Conservation (phyloP, 2,329 filamentous ascomycete genomes). For the Cladosporium phlei region DNA sequence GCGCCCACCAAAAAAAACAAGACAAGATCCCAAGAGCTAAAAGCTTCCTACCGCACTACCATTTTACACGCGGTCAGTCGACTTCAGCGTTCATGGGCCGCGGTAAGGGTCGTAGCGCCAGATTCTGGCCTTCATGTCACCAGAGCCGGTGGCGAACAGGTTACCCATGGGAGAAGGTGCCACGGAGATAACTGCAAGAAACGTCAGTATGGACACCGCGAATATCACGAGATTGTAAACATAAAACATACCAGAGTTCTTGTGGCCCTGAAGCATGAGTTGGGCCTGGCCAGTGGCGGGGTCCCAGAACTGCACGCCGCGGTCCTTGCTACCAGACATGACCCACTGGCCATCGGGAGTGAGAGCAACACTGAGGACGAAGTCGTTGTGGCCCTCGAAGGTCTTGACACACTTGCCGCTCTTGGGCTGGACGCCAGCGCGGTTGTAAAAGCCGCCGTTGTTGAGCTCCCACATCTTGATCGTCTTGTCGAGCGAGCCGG, state of each 20-base stretch:
- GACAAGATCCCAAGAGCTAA: too few relatives aligned
- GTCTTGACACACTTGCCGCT: constrained; percentile 92
- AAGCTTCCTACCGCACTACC: too few relatives aligned
- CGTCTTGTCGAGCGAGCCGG: constrained; percentile 91
- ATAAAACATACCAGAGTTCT: constrained; percentile 74
- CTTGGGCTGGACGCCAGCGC: constrained; percentile 55
- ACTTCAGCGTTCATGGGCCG: constrained; percentile 8
- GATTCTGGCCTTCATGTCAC: constrained; percentile 95
- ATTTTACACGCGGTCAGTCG: too few relatives aligned
- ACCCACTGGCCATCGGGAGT: constrained; percentile 95
- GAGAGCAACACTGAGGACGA: constrained; percentile 90
- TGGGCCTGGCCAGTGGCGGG: constrained; percentile 88
- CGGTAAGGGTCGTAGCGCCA: constrained; percentile 64
- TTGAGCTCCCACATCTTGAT: constrained; percentile 98
- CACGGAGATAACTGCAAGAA: constrained; percentile 75
- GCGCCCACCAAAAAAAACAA: too few relatives aligned
- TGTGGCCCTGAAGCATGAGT: constrained; percentile 97
- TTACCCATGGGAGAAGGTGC: constrained; percentile 84
- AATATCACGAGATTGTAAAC: constrained; percentile 7
- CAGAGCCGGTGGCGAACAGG: constrained; percentile 92
- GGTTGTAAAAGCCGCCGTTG: constrained; percentile 47
- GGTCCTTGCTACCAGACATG: constrained; percentile 93
- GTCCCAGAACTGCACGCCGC: constrained; percentile 98
- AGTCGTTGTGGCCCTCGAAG: constrained; percentile 98
- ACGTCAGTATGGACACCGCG: constrained; percentile 5